Evolutionary conservation across 1,284 basidiomycete species (phyloP), one percentile per base, ranked within the genome.

Genomic region (Macrocystidia cucumis): DNA sequence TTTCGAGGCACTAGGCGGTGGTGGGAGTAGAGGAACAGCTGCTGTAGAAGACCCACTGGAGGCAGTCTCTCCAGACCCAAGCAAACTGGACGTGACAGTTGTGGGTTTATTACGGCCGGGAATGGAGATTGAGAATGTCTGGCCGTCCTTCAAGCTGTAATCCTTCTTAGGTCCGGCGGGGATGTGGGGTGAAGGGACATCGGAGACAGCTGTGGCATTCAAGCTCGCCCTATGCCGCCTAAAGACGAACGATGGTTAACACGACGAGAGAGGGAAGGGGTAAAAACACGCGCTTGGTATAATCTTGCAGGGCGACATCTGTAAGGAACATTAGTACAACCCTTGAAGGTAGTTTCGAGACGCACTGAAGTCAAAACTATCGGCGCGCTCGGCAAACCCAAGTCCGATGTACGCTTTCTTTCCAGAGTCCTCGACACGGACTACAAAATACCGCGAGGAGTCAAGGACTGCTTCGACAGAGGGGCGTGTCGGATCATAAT

Each of bases 291-390:
- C 62, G 91, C 86, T 97, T 97, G 17, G 86, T 82, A 60, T 91
- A 91, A 52, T 97, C 91, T 62, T 98, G 96, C 18, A 99, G 67
- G 1, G 95, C 91, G 34, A 97, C 91, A 53, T 91, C 85, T 89
- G 40, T 17, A 35, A 38, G n/a, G 5, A 20, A 14, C 34, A 31
- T 31, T 25, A 33, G 31, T 37, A 45, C 34, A 24, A 41, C 20
- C 12, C 17, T 13, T 37, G 21, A 20, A 41, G 8, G 30, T 11
- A 12, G 9, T 29, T 14, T 13, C 36, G 18, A 24, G 22, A 65
- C 83, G 54, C 44, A 88, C 87, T 91, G 60, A 95, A 95, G 60
- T 95, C 91, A 59, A 96, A 96, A 44, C 87, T 87, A 50, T 96
- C 92, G 19, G 86, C 74, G 17, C 92, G 74, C 55, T 97, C 92